A percentile compares a stretch with the other conserved stretches of the same genome.
These are phyloP conservation scores for Epichloe amarillans DNA, from an alignment of 2,329 filamentous ascomycete genomes.

Conservation along the genomic window DNA sequence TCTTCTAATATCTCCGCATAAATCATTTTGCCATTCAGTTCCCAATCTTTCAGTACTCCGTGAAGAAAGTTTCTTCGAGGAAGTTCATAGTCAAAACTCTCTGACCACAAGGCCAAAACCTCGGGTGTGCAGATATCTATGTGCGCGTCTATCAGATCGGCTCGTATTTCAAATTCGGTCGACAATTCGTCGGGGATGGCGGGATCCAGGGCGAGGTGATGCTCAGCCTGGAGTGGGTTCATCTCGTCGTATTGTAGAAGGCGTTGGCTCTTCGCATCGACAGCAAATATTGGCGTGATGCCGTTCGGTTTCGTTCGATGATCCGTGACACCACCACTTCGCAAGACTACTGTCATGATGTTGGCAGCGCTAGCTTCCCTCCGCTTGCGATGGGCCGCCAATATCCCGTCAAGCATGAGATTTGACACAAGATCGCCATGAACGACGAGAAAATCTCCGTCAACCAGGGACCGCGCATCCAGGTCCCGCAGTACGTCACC, in stretches of 20 bases:
- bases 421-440: conserved; percentile 91
- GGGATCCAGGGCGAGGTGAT: conserved; percentile 60
- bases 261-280: conserved; percentile 66
- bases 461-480: conserved; percentile 72
- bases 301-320: conserved; percentile 69
- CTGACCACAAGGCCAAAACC: conserved; percentile 86
- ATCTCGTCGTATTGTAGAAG: conserved; percentile 94
- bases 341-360: conserved; percentile 92
- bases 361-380: conserved; percentile 78
- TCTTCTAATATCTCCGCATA: conserved; percentile 75
- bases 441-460: conserved; percentile 82
- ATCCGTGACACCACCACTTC: conserved; percentile 54
- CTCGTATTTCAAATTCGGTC: conserved; percentile 65
- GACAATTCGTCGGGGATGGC: conserved; percentile 60
- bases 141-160: conserved; percentile 82
- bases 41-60: conserved; percentile 90
- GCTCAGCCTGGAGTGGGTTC: conserved; percentile 50
- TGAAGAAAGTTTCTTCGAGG: conserved; percentile 80
- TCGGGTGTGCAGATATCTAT: conserved; percentile 98
- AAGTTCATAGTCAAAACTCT: conserved; percentile 93
- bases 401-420: conserved; percentile 63
- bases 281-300: conserved; percentile 69
- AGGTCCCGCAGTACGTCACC: conserved; percentile 93
- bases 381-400: conserved; percentile 68
- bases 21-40: conserved; percentile 93